phyloP scores from a whole-genome alignment of 108 stramenopile species.

The Cyclotella atomus region DNA sequence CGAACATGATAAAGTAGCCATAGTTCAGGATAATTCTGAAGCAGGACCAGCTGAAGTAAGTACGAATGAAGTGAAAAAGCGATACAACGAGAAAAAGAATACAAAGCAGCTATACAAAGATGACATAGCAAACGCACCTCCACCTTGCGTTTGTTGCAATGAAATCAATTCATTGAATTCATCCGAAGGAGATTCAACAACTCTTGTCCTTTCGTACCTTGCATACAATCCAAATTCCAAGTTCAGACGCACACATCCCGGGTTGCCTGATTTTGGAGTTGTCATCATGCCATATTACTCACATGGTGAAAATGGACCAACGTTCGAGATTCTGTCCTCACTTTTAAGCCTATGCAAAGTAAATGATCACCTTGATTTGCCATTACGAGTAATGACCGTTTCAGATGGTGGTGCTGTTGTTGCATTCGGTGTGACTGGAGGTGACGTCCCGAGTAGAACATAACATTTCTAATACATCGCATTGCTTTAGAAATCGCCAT shows the following conservation, averaged over 20 bases:
- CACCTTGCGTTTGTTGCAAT: constrained; percentile 43
- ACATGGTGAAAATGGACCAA: constrained; percentile 21
- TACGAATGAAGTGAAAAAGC: not conserved
- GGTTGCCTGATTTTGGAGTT: constrained; percentile 76
- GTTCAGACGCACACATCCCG: constrained; percentile 73
- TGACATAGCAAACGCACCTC: constrained; percentile 50
- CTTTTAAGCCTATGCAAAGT: constrained; percentile 45
- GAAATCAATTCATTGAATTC: constrained; percentile 9
- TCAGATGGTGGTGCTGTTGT: constrained; percentile 75
- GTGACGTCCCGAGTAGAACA: constrained; percentile 15
- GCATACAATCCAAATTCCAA: constrained; percentile 78
- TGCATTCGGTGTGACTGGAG: constrained; percentile 75
- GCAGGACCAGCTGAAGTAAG: not conserved
- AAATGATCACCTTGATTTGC: constrained; percentile 43
- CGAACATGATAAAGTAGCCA: no score
- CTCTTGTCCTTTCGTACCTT: constrained; percentile 67
- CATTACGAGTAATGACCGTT: constrained; percentile 61
- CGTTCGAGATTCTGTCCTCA: constrained; percentile 25
- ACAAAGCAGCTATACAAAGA: constrained; percentile 17
- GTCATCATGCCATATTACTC: constrained; percentile 59
- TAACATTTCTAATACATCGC: not conserved
- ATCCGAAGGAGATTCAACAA: not conserved
- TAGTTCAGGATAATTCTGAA: no score
- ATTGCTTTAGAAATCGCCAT: constrained; percentile 16
- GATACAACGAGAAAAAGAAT: not conserved